Evolutionary conservation across 345 rosid species (phyloP).

Genomic region (Eucalyptus albens): DNA sequence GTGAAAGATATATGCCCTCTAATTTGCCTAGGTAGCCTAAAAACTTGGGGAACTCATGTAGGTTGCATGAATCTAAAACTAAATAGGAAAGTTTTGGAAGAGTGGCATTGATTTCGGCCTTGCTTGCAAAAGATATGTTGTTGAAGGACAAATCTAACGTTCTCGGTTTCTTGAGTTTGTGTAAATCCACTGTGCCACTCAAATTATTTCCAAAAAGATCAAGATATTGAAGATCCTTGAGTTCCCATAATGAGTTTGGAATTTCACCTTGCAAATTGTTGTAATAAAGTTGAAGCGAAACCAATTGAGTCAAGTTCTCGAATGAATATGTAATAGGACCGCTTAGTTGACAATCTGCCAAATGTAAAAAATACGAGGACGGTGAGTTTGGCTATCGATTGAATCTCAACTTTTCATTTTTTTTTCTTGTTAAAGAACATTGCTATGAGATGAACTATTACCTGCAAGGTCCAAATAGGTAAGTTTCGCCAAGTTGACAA

Average conservation of each 20-base stretch:
- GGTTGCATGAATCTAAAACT: rapidly evolving
- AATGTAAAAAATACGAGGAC: background rate
- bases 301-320: background rate
- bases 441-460: background rate
- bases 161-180: background rate
- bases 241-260: background rate
- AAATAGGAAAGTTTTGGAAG: background rate
- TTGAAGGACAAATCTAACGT: background rate
- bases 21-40: rapidly evolving
- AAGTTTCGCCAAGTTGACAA: background rate
- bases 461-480: rapidly evolving
- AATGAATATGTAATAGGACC: background rate
- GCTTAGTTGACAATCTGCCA: background rate
- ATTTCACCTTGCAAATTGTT: background rate
- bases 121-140: background rate
- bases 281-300: rapidly evolving
- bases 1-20: rapidly evolving
- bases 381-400: background rate
- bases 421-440: background rate
- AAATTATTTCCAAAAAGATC: rapidly evolving
- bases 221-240: rapidly evolving
- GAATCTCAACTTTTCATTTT: no score
- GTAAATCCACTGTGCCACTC: background rate
- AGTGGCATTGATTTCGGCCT: rapidly evolving
- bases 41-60: no score